Conservation (phyloP, 1,284 basidiomycete species). For the Vanrija sp. region DNA sequence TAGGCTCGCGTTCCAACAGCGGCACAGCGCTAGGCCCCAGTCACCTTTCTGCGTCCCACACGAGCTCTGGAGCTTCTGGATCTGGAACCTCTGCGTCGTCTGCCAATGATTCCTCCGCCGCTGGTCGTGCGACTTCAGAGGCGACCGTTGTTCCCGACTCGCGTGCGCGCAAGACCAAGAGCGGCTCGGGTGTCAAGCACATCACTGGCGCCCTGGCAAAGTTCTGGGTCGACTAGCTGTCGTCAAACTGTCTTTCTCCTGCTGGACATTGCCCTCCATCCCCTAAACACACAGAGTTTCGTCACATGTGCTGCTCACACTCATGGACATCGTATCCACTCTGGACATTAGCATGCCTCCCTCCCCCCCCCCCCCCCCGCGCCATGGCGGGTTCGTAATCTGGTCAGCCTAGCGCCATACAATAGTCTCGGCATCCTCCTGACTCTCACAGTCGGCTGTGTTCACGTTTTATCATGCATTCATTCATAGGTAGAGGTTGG, state of each 20-base stretch:
- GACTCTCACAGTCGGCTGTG: no score
- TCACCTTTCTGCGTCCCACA: background rate
- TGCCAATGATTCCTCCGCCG: background rate
- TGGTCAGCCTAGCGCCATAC: no score
- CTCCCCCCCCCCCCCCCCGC: no score
- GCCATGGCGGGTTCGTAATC: no score
- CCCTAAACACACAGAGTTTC: no score
- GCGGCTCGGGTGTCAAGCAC: constrained; percentile 35
- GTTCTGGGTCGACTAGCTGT: constrained; percentile 42
- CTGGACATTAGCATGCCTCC: no score
- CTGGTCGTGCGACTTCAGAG: constrained; percentile 1
- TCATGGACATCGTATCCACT: no score
- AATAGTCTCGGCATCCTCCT: no score
- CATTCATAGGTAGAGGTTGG: no score
- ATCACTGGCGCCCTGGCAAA: constrained; percentile 35
- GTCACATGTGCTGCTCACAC: no score
- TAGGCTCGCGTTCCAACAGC: constrained; percentile 14
- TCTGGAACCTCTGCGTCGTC: constrained; percentile 14
- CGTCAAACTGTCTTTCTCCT: background rate
- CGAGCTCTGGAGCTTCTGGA: constrained; percentile 6
- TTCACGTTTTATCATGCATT: no score
- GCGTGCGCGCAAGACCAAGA: constrained; percentile 27
- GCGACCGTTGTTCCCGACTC: background rate
- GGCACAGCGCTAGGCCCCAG: constrained; percentile 12
- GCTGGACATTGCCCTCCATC: no score